These are phyloP conservation scores for Termitomyces sp. DNA, from an alignment of 768 basidiomycete species.

Conservation along the genomic window DNA sequence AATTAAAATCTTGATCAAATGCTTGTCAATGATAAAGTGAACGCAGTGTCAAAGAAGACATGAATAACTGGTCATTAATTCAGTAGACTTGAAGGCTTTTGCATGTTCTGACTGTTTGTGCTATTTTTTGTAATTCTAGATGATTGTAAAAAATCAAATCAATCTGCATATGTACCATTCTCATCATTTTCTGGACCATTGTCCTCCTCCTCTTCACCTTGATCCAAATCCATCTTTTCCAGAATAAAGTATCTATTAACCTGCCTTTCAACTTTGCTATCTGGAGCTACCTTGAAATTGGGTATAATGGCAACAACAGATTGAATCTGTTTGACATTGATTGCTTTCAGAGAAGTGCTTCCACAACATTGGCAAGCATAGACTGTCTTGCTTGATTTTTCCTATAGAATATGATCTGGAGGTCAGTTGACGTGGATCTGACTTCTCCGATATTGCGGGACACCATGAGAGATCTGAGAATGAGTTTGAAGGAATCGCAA, in stretches of 20 bases:
- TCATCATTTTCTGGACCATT: not conserved
- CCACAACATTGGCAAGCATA: not conserved
- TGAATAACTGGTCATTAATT: too few relatives aligned
- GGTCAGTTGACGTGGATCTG: not conserved
- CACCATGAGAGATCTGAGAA: too few relatives aligned
- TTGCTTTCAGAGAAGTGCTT: not conserved
- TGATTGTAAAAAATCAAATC: not conserved
- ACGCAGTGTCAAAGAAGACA: too few relatives aligned
- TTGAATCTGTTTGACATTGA: conserved; percentile 2
- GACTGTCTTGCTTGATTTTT: not conserved
- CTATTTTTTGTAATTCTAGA: not conserved
- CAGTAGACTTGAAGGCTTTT: too few relatives aligned
- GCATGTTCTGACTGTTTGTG: not conserved
- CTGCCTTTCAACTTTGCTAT: not conserved
- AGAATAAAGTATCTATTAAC: not conserved
- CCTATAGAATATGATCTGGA: not conserved
- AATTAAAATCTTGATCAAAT: too few relatives aligned
- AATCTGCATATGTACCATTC: not conserved
- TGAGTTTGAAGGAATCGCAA: too few relatives aligned
- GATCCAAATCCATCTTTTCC: not conserved
- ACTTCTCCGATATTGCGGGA: too few relatives aligned
- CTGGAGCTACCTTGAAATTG: not conserved
- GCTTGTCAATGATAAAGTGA: too few relatives aligned
- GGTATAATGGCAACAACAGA: conserved; percentile 7
- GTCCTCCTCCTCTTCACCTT: not conserved